Evolutionary conservation across 805 yeast genomes (phyloP), one percentile per base, ranked within the genome.

Genomic region (Metschnikowia hibisci): DNA sequence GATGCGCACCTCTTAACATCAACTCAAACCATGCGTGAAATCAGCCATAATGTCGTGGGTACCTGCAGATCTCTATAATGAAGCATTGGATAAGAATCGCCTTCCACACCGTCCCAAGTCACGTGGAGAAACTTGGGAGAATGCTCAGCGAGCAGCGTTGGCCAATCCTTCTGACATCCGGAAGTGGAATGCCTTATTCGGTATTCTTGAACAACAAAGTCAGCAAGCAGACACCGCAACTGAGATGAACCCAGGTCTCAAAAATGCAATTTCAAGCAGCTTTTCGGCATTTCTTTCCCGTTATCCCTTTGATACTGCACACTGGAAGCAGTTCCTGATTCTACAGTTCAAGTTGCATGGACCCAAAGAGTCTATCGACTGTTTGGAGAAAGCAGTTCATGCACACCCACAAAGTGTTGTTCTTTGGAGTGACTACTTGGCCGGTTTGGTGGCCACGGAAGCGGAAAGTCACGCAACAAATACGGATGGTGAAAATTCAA

Each of bases 391-490:
- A 11, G 43, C 45, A 13, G 71, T 81, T 5, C 66, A 64, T 6
- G 62, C 66, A 0, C 79, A 76, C 48, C 86, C 87, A 2, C 64
- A 67, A 28, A 79, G 84, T 4, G 50, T 83, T n/a, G 84, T 79
- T 11, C 62, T 85, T 1, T 84, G 91, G 91, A 54, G 70, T 1
- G 89, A 84, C 50, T 84, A 81, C 56, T 52, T 84, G 40, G 72
- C 72, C 28, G 79, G 84, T 1, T 58, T 80, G 15, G 39, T 43
- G 43, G 40, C 47, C 9, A 47, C 41, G 12, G 46, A 41, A 20
- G 33, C 30, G 20, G 20, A 58, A 69, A 23, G 4, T 6, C 9
- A 30, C 20, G 26, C 20, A 9, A 28, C 29, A 9, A 29, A 15
- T 9, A 18, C 13, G 14, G 33, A 13, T n/a, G 20, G 9, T 9